Base-by-base conservation (phyloP, 225 moss, liverwort and hornwort genomes). In the Bryum argenteum region DNA sequence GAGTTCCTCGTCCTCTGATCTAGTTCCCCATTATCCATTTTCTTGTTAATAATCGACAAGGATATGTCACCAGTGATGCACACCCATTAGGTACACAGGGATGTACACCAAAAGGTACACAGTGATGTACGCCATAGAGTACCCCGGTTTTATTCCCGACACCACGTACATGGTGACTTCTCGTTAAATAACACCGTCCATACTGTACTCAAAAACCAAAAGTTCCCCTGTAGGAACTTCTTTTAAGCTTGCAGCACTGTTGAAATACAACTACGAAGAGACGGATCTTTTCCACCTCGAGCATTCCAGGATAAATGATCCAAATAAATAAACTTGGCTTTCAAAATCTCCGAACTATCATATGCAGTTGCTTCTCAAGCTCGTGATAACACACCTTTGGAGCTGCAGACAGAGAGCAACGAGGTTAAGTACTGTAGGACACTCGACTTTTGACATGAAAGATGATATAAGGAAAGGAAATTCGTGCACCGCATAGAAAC, bases 311-410 rank as follows among this genome's bases (percentile, higher is more conserved):
- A n/a, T n/a, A n/a, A n/a, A n/a, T n/a, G n/a, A n/a, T n/a, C n/a
- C n/a, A n/a, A n/a, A n/a, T n/a, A n/a, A n/a, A n/a, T n/a, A n/a
- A 16, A 68, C 23, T 4, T 33, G 5, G 33, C 33, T 48, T 73
- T 50, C 54, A 74, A 28, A 52, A 39, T 45, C 19, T 52, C 16
- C 58, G 16, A 22, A 23, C 7, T 10, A 39, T 19, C 19, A 20
- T 15, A 56, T 75, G 55, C n/a, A 41, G 56, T 44, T 66, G 39
- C 66, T 65, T 47, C 50, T 91, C 88, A 90, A 75, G 91, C 79
- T 63, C 87, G 88, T 65, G 88, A 90, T 21, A 90, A 70, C 17
- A 91, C 83, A 50, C 88, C 93, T 79, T 96, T 91, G 45, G 91
- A 96, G 75, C 87, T 90, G 91, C 87, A 88, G 60, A 33, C 63